Conservation (phyloP, 2,329 filamentous ascomycete species). For the Fusarium zealandicum region DNA sequence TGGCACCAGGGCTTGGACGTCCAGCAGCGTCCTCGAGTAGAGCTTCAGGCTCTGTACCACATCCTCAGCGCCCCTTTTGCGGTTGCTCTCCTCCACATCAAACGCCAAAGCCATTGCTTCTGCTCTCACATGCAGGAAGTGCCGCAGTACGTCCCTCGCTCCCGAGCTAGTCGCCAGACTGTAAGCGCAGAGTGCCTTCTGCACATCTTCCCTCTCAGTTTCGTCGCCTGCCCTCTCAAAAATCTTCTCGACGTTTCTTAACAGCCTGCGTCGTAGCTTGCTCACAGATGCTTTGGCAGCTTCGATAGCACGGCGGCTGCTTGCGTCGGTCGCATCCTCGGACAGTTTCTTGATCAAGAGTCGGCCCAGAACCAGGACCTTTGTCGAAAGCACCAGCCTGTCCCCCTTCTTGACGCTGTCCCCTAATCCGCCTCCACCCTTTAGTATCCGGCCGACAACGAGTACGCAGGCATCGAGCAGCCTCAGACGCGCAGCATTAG, state of each 20-base stretch:
- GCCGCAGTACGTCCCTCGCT: conserved; percentile 76
- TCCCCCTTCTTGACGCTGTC: conserved; percentile 52
- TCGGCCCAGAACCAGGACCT: conserved; percentile 77
- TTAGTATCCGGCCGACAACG: conserved; percentile 58
- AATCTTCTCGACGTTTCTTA: conserved; percentile 73
- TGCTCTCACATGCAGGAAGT: conserved; percentile 78
- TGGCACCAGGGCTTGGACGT: conserved; percentile 79
- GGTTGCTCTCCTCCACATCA: conserved; percentile 55
- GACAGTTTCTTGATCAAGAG: conserved; percentile 77
- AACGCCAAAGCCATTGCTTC: conserved; percentile 72
- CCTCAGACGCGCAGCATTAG: conserved; percentile 54
- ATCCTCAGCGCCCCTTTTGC: conserved; percentile 51
- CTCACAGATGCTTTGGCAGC: conserved; percentile 69
- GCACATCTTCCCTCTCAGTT: conserved; percentile 59
- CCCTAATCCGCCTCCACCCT: conserved; percentile 45
- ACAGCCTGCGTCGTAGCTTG: conserved; percentile 67
- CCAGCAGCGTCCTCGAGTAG: conserved; percentile 78
- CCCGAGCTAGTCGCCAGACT: conserved; percentile 83
- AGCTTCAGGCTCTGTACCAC: conserved; percentile 73
- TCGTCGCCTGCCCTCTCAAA: conserved; percentile 67
- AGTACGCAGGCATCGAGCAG: conserved; percentile 61
- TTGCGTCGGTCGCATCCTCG: conserved; percentile 50
- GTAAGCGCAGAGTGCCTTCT: conserved; percentile 81
- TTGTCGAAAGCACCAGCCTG: conserved; percentile 66
- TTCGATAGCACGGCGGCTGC: conserved; percentile 57